Evolutionary conservation across 2,329 filamentous ascomycete genomes (phyloP).

Genomic region (Alternaria dauci): DNA sequence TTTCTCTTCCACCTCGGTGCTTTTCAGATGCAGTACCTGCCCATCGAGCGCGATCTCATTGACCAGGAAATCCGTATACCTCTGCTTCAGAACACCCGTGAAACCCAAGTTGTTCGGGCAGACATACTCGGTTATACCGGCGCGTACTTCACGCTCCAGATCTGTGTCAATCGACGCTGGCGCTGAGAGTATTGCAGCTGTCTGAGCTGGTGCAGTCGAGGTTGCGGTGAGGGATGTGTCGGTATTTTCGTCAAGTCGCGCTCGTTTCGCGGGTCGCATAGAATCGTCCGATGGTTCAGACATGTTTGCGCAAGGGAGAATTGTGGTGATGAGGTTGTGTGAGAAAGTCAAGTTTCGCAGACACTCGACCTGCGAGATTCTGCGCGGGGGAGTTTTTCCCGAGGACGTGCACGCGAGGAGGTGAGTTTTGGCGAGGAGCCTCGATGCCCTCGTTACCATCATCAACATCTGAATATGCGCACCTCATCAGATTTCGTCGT

Average conservation of each 20-base stretch:
- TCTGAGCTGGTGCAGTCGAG: constrained; percentile 1
- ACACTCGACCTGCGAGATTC: constrained; percentile 14
- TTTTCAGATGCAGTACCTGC: constrained; percentile 74
- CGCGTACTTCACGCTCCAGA: constrained; percentile 53
- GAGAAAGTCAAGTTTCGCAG: background rate
- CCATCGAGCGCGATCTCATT: constrained; percentile 85
- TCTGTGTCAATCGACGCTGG: constrained; percentile 36
- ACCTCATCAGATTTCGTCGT: background rate
- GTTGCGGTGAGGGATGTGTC: constrained; percentile 16
- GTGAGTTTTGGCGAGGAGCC: constrained; percentile 20
- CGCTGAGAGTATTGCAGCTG: constrained; percentile 10
- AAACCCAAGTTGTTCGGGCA: constrained; percentile 67
- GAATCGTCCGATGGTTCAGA: constrained; percentile 23
- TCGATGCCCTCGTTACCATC: background rate
- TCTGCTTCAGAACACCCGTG: constrained; percentile 71
- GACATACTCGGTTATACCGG: constrained; percentile 71
- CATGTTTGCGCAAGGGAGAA: constrained; percentile 16
- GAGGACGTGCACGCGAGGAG: constrained; percentile 25
- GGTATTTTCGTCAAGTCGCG: constrained; percentile 38
- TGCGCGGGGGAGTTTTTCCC: constrained; percentile 42
- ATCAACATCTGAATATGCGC: background rate
- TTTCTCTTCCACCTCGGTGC: constrained; percentile 46
- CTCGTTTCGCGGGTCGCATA: constrained; percentile 44
- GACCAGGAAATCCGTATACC: constrained; percentile 91
- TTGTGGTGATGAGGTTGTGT: constrained; percentile 5